These are phyloP conservation scores for Ophiocordyceps camponoti-floridani DNA, from an alignment of 2,329 filamentous ascomycete species.

Conservation along the genomic window DNA sequence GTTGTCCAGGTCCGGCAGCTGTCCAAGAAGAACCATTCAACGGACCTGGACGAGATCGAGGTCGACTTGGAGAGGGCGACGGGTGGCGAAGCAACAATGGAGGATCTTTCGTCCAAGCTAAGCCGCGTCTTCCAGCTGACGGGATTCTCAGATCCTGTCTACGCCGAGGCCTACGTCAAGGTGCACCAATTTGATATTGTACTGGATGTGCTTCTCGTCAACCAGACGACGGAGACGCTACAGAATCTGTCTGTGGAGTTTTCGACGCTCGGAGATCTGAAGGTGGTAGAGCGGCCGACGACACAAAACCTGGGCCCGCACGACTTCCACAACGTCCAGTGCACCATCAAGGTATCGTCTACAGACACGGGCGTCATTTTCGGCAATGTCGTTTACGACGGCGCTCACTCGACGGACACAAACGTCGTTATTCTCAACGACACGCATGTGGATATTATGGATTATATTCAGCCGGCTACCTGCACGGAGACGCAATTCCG, in stretches of 20 bases:
- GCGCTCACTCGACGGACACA: slow-evolving; percentile 75
- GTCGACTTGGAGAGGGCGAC: slow-evolving; percentile 86
- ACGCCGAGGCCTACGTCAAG: slow-evolving; percentile 97
- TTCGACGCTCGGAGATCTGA: slow-evolving; percentile 91
- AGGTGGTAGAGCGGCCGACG: slow-evolving; percentile 90
- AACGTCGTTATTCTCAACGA: slow-evolving; percentile 98
- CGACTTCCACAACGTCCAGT: slow-evolving; percentile 96
- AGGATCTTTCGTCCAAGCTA: slow-evolving; percentile 84
- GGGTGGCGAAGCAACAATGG: slow-evolving; percentile 65
- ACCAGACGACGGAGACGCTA: slow-evolving; percentile 89
- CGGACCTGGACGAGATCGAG: slow-evolving; percentile 73
- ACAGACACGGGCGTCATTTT: slow-evolving; percentile 98
- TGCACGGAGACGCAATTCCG: slow-evolving; percentile 98
- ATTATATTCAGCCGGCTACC: slow-evolving; percentile 93
- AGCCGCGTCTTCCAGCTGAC: slow-evolving; percentile 93
- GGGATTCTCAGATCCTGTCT: slow-evolving; percentile 94
- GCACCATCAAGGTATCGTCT: slow-evolving; percentile 95
- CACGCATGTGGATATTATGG: slow-evolving; percentile 98
- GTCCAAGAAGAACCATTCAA: slow-evolving; percentile 71
- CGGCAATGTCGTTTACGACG: slow-evolving; percentile 95
- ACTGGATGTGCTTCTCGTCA: slow-evolving; percentile 86
- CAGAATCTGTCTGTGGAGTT: slow-evolving; percentile 97
- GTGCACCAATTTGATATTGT: slow-evolving; percentile 99
- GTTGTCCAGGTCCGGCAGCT: slow-evolving; percentile 85
- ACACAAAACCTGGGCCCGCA: slow-evolving; percentile 91